A percentile compares a stretch with the other conserved stretches of the same genome.
These are phyloP conservation scores for Aureobasidium sp. DNA, from an alignment of 2,329 filamentous ascomycete genomes.

Conservation along the genomic window DNA sequence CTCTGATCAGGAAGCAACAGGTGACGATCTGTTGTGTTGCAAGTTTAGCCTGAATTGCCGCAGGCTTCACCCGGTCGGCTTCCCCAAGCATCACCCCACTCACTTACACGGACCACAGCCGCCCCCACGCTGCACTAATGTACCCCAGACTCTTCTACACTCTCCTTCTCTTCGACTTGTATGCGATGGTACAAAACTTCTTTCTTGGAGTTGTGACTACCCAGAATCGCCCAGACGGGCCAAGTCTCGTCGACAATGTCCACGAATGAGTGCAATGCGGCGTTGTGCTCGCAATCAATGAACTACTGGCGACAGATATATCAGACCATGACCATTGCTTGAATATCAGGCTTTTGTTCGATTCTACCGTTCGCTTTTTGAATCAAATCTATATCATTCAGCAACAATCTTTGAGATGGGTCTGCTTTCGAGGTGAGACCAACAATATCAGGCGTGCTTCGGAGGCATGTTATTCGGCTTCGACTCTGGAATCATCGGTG, in stretches of 20 bases:
- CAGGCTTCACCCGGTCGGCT: neutral
- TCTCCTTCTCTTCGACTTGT: neutral
- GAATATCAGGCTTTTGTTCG: neutral
- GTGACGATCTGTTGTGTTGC: neutral
- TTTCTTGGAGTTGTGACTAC: neutral
- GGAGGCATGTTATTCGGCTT: constrained; percentile 61
- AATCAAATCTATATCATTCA: neutral
- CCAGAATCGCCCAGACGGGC: constrained; percentile 8
- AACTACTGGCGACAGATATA: neutral
- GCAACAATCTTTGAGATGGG: constrained; percentile 13
- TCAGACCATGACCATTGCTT: neutral
- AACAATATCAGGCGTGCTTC: constrained; percentile 45
- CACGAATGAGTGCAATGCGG: constrained; percentile 1
- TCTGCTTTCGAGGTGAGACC: constrained; percentile 33
- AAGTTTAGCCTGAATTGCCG: neutral
- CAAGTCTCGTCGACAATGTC: constrained; percentile 1
- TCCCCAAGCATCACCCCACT: neutral
- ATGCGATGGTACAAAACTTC: neutral
- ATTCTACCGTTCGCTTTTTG: neutral
- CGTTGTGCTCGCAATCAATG: neutral
- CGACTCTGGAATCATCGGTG: constrained; percentile 60
- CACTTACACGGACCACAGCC: neutral
- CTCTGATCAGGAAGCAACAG: neutral
- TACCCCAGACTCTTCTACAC: neutral
- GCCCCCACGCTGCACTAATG: neutral